These are phyloP conservation scores for Boletellus ananas DNA, from an alignment of 768 basidiomycete species.

Conservation along the genomic window DNA sequence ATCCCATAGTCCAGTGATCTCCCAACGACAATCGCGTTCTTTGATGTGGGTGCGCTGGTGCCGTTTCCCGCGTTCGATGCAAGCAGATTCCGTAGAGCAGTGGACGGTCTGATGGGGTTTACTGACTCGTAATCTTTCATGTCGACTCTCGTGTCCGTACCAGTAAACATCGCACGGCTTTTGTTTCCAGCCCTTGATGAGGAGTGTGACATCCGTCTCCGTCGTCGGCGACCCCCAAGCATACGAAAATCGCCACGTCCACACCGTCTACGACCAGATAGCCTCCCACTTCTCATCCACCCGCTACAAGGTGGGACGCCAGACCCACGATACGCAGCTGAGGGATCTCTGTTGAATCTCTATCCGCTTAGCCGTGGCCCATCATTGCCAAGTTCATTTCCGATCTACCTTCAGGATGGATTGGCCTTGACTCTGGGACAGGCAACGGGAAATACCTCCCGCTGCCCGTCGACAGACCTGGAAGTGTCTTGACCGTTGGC, in stretches of 20 bases:
- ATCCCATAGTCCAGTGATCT: conserved; percentile 43
- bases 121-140: conserved; percentile 22
- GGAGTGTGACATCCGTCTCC: conserved; percentile 36
- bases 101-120: conserved; percentile 83
- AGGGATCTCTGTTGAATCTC: not conserved
- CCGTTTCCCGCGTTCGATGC: conserved; percentile 71
- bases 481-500: conserved; percentile 69
- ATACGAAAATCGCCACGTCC: conserved; percentile 77
- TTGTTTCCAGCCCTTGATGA: conserved; percentile 12
- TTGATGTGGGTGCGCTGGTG: conserved; percentile 43
- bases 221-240: conserved; percentile 47
- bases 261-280: conserved; percentile 80
- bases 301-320: conserved; percentile 66
- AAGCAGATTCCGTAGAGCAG: conserved; percentile 56
- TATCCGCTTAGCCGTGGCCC: conserved; percentile 73
- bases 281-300: conserved; percentile 86
- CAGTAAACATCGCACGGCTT: not conserved
- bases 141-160: not conserved
- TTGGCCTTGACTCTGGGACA: conserved; percentile 92
- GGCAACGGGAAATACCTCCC: conserved; percentile 98
- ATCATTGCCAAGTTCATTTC: conserved; percentile 74
- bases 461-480: conserved; percentile 58
- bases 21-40: conserved; percentile 46
- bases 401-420: conserved; percentile 66
- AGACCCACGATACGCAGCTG: not conserved